Conservation (phyloP, 345 rosid species). For the Lumnitzera racemosa region DNA sequence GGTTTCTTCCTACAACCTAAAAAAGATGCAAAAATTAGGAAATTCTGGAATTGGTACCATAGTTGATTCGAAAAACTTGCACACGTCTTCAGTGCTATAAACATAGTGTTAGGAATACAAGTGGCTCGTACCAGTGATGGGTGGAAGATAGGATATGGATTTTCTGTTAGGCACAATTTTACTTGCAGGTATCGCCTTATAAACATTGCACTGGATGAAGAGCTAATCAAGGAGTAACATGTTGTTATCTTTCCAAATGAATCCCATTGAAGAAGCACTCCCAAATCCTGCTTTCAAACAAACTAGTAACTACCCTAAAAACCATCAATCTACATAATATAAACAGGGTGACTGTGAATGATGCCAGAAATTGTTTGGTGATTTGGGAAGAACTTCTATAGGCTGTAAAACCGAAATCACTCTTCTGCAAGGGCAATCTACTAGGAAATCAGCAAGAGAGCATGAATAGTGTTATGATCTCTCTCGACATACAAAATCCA, state of each 20-base stretch:
- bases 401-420: too few species aligned
- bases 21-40: constrained; percentile 60
- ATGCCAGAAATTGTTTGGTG: too few species aligned
- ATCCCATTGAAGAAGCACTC: constrained; percentile 32
- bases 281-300: constrained; percentile 6
- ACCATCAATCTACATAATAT: too few species aligned
- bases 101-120: constrained; percentile 62
- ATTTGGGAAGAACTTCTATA: too few species aligned
- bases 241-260: constrained; percentile 50
- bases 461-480: too few species aligned
- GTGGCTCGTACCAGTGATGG: constrained; percentile 44
- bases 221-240: constrained; percentile 22
- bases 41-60: constrained; percentile 90
- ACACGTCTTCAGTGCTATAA: constrained; percentile 67
- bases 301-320: background rate
- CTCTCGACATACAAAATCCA: too few species aligned
- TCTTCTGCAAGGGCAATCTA: too few species aligned
- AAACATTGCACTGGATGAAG: constrained; percentile 36
- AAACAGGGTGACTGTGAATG: too few species aligned
- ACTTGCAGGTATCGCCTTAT: constrained; percentile 45
- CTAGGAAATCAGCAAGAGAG: too few species aligned
- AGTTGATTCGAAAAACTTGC: constrained; percentile 73
- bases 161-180: constrained; percentile 44
- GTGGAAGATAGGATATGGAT: constrained; percentile 76
- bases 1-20: constrained; percentile 74